These are phyloP conservation scores for Fusarium sterilihyphosum DNA, from an alignment of 2,329 filamentous ascomycete genomes.

Conservation along the genomic window DNA sequence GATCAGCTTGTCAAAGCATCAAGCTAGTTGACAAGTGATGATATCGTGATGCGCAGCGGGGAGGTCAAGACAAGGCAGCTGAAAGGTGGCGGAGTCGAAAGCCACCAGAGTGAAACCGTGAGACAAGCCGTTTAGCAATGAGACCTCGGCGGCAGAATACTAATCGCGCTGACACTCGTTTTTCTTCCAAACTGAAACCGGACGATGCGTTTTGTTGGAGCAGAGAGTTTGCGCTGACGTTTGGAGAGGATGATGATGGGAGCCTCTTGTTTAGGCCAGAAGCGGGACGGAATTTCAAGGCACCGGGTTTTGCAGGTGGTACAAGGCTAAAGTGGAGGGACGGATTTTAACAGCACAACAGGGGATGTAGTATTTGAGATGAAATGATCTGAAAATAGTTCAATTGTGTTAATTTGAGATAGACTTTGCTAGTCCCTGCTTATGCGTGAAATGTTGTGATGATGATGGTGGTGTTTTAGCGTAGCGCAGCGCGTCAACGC, in stretches of 20 bases:
- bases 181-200: neutral
- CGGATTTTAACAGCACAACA: conserved; percentile 4
- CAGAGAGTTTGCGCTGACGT: conserved; percentile 35
- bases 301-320: conserved; percentile 28
- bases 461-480: conserved; percentile 34
- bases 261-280: conserved; percentile 16
- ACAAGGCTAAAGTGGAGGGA: neutral
- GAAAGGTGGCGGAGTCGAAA: conserved; percentile 28
- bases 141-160: neutral
- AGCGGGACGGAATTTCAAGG: conserved; percentile 47
- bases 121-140: conserved; percentile 19
- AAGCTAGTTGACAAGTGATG: conserved; percentile 34
- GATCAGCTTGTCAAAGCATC: conserved; percentile 41
- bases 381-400: neutral
- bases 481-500: conserved; percentile 27
- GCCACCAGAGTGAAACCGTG: conserved; percentile 26
- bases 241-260: conserved; percentile 30
- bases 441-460: conserved; percentile 28
- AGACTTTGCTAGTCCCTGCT: conserved; percentile 17
- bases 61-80: conserved; percentile 5
- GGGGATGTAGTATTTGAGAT: neutral
- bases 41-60: conserved; percentile 14
- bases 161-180: neutral
- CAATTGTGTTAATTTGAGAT: conserved; percentile 4
- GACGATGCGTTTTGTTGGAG: conserved; percentile 1